Evolutionary conservation across 2,329 filamentous ascomycete genomes (phyloP).

Genomic region (Myriosclerotinia curreyana): DNA sequence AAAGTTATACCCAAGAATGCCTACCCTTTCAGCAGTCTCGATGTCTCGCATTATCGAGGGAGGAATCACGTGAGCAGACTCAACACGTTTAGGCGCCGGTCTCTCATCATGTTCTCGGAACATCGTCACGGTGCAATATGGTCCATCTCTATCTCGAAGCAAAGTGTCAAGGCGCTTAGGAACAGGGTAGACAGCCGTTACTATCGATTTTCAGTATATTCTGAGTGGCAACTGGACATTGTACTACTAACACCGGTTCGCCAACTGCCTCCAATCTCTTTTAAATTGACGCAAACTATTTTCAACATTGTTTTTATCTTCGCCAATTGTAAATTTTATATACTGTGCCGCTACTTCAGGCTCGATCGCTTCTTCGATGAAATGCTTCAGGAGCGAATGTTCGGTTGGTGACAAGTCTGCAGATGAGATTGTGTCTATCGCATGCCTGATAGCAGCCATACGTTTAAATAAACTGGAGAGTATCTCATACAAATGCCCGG

Average conservation of each 20-base stretch:
- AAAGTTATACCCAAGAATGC: background rate
- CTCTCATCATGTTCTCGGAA: background rate
- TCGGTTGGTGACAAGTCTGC: background rate
- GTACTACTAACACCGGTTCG: background rate
- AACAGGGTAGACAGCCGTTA: background rate
- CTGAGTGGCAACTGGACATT: background rate
- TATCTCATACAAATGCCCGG: too few relatives aligned
- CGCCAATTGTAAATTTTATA: background rate
- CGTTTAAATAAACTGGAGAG: background rate
- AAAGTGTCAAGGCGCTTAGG: background rate
- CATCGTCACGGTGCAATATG: slow-evolving; percentile 1
- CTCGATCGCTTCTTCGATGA: background rate
- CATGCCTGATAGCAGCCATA: background rate
- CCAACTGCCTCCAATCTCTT: background rate
- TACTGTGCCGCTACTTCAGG: background rate
- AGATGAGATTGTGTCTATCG: background rate
- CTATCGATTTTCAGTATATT: background rate
- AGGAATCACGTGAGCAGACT: background rate
- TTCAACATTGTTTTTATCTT: background rate
- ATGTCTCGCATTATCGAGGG: background rate
- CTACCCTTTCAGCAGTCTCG: background rate
- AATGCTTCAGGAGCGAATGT: background rate
- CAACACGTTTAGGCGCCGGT: background rate
- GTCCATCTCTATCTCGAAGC: background rate
- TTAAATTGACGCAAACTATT: background rate